Conservation (phyloP, 1,139 yeast species). For the Yamadazyma taylorii region DNA sequence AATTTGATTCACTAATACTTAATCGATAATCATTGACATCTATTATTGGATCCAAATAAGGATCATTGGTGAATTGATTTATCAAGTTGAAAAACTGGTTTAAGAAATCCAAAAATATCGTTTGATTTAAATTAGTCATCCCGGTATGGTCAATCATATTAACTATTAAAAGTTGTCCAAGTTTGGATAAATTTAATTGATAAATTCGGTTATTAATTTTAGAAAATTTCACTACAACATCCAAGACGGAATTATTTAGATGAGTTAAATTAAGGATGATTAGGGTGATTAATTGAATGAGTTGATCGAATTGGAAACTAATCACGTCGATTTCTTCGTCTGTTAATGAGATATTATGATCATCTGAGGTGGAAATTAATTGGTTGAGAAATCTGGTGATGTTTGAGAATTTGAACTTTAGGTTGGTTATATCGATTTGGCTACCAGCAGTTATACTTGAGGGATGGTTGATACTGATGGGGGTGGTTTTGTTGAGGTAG, state of each 20-base stretch:
- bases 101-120: slow-evolving; percentile 7
- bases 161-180: slow-evolving; percentile 8
- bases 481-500: too few species aligned
- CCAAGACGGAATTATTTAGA: slow-evolving; percentile 1
- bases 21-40: slow-evolving; percentile 6
- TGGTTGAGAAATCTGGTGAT: not conserved
- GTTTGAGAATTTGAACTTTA: slow-evolving; percentile 1
- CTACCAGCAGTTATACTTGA: too few species aligned
- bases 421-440: not conserved
- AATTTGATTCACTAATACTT: slow-evolving; percentile 11
- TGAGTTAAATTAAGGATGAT: not conserved
- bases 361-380: not conserved
- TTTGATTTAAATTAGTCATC: slow-evolving; percentile 2
- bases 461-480: too few species aligned
- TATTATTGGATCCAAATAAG: slow-evolving; percentile 5
- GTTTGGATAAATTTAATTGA: slow-evolving; percentile 5
- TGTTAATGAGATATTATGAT: not conserved
- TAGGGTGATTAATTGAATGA: slow-evolving; percentile 1
- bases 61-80: slow-evolving; percentile 7
- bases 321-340: not conserved
- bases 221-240: slow-evolving; percentile 6
- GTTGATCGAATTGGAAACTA: slow-evolving; percentile 2
- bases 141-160: slow-evolving; percentile 2
- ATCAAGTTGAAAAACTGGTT: slow-evolving; percentile 7
- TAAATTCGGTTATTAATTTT: slow-evolving; percentile 11